Conservation (phyloP, 495 filamentous ascomycete species). For the Tuber magnatum region DNA sequence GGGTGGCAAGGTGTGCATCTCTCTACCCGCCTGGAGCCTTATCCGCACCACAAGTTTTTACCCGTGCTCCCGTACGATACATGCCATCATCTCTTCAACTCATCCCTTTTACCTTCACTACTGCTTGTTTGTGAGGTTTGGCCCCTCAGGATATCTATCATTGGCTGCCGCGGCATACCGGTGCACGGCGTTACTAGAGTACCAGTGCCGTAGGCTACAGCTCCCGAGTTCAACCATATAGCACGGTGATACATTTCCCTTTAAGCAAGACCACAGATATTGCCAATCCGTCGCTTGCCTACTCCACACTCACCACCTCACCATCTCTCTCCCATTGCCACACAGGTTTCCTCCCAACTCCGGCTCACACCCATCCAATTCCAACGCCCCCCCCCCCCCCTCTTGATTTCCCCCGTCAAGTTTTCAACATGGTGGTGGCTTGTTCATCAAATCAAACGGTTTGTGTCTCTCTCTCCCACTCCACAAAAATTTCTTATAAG, state of each 20-base stretch:
- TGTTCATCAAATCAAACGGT: neutral
- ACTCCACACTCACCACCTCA: neutral
- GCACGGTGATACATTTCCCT: neutral
- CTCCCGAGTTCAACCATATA: neutral
- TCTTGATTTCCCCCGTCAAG: neutral
- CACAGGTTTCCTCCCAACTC: neutral
- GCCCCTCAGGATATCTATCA: neutral
- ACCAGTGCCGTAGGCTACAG: neutral
- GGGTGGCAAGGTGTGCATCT: neutral
- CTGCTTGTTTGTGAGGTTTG: neutral
- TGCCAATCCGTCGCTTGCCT: neutral
- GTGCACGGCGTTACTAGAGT: neutral
- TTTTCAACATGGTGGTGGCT: constrained; percentile 1
- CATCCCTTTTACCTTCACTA: neutral
- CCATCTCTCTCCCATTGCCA: neutral
- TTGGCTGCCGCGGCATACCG: neutral
- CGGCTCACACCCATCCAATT: neutral
- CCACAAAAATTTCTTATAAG: neutral
- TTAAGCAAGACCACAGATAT: neutral
- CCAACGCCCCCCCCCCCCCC: neutral
- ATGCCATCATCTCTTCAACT: neutral
- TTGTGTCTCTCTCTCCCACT: neutral
- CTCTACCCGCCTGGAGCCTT: neutral
- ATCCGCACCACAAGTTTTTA: neutral
- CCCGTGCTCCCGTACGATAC: neutral